These are phyloP conservation scores for Neostapfia colusana DNA, from an alignment of 176 grass and related monocot genomes.

Conservation along the genomic window DNA sequence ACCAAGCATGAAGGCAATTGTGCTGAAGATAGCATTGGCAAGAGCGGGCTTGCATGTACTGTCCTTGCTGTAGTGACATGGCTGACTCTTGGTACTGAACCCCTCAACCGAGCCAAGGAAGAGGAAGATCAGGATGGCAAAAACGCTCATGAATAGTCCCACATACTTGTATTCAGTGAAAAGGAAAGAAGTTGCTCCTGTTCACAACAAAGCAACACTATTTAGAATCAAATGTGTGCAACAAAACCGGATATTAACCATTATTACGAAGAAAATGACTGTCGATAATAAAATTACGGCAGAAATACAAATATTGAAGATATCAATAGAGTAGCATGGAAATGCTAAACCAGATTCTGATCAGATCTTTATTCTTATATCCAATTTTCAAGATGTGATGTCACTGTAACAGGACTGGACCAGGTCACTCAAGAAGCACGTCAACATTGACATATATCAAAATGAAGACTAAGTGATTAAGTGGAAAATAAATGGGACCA, in stretches of 20 bases:
- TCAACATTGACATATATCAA: not conserved
- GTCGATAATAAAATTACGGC: not conserved
- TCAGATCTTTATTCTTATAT: not conserved
- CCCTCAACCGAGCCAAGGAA: slow-evolving; percentile 96
- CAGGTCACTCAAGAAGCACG: not conserved
- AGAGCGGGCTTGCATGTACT: slow-evolving; percentile 88
- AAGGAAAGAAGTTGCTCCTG: slow-evolving; percentile 94
- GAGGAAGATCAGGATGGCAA: slow-evolving; percentile 80
- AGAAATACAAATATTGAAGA: not conserved
- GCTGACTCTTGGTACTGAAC: slow-evolving; percentile 79
- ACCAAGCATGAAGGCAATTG: slow-evolving; percentile 81
- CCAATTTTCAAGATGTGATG: not conserved
- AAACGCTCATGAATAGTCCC: slow-evolving; percentile 74
- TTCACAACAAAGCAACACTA: slow-evolving; percentile 37
- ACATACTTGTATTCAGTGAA: slow-evolving; percentile 93
- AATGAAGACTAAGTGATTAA: not conserved
- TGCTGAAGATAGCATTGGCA: slow-evolving; percentile 88
- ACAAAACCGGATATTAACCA: not conserved
- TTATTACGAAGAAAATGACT: not conserved
- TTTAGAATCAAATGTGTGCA: slow-evolving; percentile 13
- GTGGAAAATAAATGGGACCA: not conserved
- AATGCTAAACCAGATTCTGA: not conserved
- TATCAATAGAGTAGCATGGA: not conserved
- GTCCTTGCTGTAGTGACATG: slow-evolving; percentile 89
- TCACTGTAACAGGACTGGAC: not conserved